These are phyloP conservation scores for Alternaria rosae DNA, from an alignment of 2,329 filamentous ascomycete genomes.

Conservation along the genomic window DNA sequence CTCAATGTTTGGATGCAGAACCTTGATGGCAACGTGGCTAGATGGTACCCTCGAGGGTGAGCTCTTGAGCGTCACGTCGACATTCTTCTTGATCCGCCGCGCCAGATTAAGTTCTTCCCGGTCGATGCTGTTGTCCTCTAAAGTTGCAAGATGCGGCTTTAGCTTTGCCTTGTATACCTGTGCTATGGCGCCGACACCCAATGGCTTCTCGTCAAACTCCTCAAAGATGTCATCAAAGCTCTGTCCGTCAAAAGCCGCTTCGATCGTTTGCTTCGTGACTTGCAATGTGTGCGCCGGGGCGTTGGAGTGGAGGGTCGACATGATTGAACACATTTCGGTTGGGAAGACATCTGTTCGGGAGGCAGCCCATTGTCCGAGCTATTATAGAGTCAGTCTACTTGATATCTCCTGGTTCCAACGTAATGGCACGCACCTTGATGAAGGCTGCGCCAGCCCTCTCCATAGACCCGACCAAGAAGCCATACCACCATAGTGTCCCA, in stretches of 20 bases:
- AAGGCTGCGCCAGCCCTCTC: slow-evolving; percentile 93
- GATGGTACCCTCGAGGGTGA: slow-evolving; percentile 86
- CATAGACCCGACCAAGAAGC: slow-evolving; percentile 86
- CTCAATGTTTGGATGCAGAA: slow-evolving; percentile 91
- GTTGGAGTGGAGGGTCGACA: slow-evolving; percentile 95
- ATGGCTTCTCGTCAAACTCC: slow-evolving; percentile 86
- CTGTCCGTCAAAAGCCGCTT: slow-evolving; percentile 80
- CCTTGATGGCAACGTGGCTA: slow-evolving; percentile 92
- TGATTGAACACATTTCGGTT: slow-evolving; percentile 85
- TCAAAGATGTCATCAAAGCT: slow-evolving; percentile 92
- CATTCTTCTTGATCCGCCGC: slow-evolving; percentile 77
- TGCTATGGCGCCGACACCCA: slow-evolving; percentile 95
- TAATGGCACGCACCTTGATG: slow-evolving; percentile 74
- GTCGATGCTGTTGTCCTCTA: slow-evolving; percentile 64
- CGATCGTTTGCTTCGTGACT: slow-evolving; percentile 79
- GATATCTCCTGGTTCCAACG: not conserved
- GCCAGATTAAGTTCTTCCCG: slow-evolving; percentile 65
- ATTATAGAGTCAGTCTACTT: slow-evolving; percentile 25
- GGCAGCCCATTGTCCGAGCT: slow-evolving; percentile 97
- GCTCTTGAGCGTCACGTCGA: slow-evolving; percentile 86
- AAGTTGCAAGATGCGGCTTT: slow-evolving; percentile 75
- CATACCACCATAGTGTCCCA: slow-evolving; percentile 95
- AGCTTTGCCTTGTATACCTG: slow-evolving; percentile 97
- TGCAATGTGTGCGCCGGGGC: slow-evolving; percentile 89
- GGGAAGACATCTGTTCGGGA: slow-evolving; percentile 97